phyloP scores from a whole-genome alignment of 805 yeast genomes.

The Wickerhamomyces subpelliculosus region DNA sequence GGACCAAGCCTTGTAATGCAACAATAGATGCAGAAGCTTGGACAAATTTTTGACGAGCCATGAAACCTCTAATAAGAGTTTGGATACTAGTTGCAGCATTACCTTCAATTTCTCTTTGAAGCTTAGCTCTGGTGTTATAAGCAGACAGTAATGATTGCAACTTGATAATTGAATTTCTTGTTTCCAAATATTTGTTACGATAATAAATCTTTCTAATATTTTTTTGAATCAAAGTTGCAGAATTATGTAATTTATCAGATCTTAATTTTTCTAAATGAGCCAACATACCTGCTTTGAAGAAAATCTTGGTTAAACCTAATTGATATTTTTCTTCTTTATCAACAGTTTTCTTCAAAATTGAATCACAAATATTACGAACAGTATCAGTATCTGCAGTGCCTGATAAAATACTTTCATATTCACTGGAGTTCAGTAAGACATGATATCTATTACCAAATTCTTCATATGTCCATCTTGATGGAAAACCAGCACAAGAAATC shows the following conservation, averaged over 20 bases:
- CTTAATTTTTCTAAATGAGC: slow-evolving; percentile 86
- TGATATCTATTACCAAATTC: slow-evolving; percentile 90
- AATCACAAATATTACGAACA: slow-evolving; percentile 57
- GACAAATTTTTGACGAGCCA: slow-evolving; percentile 34
- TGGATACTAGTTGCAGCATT: slow-evolving; percentile 69
- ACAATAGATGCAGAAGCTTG: slow-evolving; percentile 25
- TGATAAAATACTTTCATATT: slow-evolving; percentile 57
- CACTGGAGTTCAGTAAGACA: slow-evolving; percentile 64
- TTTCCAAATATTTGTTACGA: slow-evolving; percentile 53
- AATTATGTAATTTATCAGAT: slow-evolving; percentile 64
- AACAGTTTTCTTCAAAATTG: slow-evolving; percentile 58
- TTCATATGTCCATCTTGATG: slow-evolving; percentile 90
- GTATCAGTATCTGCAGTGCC: slow-evolving; percentile 45
- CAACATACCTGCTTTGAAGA: slow-evolving; percentile 94
- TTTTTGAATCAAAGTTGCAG: slow-evolving; percentile 85
- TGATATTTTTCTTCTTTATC: slow-evolving; percentile 69
- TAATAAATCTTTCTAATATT: slow-evolving; percentile 58
- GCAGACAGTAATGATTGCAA: slow-evolving; percentile 67
- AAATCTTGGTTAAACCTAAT: slow-evolving; percentile 87
- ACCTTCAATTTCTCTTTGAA: slow-evolving; percentile 47
- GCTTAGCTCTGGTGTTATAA: slow-evolving; percentile 44
- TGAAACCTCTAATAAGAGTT: slow-evolving; percentile 50
- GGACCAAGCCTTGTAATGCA: slow-evolving; percentile 43
- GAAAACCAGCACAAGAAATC: slow-evolving; percentile 97
- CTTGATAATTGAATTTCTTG: slow-evolving; percentile 43